Base-by-base conservation (phyloP, 352 stramenopile genomes). In the Phytophthora fragariaefolia region DNA sequence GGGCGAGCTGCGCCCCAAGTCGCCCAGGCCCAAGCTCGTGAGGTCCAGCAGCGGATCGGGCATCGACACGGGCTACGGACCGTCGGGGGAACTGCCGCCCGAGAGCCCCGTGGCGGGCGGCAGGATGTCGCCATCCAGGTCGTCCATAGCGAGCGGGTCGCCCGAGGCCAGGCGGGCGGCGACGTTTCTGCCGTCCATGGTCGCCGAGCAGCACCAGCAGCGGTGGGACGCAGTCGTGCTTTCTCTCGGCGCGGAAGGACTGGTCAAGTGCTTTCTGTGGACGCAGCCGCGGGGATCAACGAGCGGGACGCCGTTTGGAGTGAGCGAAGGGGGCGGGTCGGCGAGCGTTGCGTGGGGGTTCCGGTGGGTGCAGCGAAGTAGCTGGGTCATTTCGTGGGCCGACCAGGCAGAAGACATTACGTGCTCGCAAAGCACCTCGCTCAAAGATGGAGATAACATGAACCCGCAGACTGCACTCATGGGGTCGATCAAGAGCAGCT, bases 321-420 rank as follows among this genome's bases (percentile, higher is more conserved):
- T 66, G 22, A 69, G 28, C 64, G 46, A 71, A 63, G 32, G 59
- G 36, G 69, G 65, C 5, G 64, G 64, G 1, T 67, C 54, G 6
- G 64, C 68, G 1, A 66, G 57, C 54, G 57, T 69, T 17, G 63
- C 68, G 2, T 77, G 69, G 69, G 71, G 66, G 0, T 91, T 86
- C 27, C 75, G 85, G 15, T 96, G 87, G 87, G 52, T 87, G 2
- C 82, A 92, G 60, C 74, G 91, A n/a, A 92, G 75, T 34, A 92
- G 83, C 32, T 96, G 87, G 87, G 80, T 96, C 3, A 78, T 96
- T 13, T 94, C 87, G 47, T 96, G 87, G 87, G 85, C 87, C 0
- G 82, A 91, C 51, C 82, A 94, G n/a, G 73, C 85, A 1, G 72
- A 91, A 7, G 87, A 96, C 52, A 92, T 96, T 46, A 94, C 85